Percentiles rank a stretch among this genome's conserved stretches.
These are phyloP conservation scores for Aspergillus versicolor DNA, from an alignment of 2,329 filamentous ascomycete species.

Conservation along the genomic window DNA sequence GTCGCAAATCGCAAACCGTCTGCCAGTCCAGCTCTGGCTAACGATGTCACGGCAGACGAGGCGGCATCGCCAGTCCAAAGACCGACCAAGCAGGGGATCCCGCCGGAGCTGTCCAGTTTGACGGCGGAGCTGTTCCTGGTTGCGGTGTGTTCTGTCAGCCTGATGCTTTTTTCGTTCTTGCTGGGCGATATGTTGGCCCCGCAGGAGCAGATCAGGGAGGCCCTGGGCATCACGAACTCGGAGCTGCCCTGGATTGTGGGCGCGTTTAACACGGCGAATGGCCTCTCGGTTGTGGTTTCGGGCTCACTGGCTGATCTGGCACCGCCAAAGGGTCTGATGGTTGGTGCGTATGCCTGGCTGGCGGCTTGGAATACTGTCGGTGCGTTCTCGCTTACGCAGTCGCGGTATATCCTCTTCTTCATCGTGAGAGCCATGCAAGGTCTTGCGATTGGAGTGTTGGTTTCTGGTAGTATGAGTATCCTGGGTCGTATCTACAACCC, in stretches of 20 bases:
- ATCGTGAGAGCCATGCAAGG: conserved; percentile 45
- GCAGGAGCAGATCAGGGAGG: conserved; percentile 37
- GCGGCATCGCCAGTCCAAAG: conserved; percentile 6
- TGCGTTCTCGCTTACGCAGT: conserved; percentile 37
- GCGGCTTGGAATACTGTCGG: conserved; percentile 42
- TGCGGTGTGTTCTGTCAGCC: conserved; percentile 43
- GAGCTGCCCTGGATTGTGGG: conserved; percentile 47
- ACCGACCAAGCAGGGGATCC: conserved; percentile 30
- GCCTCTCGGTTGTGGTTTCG: conserved; percentile 44
- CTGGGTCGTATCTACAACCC: conserved; percentile 48
- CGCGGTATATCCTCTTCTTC: conserved; percentile 34
- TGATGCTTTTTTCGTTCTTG: conserved; percentile 45
- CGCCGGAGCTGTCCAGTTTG: conserved; percentile 42
- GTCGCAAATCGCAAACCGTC: conserved; percentile 15
- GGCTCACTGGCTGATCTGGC: conserved; percentile 40
- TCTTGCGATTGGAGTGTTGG: conserved; percentile 49
- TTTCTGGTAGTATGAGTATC: conserved; percentile 52
- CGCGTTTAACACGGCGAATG: conserved; percentile 43
- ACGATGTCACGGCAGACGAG: not conserved
- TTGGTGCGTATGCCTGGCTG: conserved; percentile 45
- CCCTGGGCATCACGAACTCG: conserved; percentile 40
- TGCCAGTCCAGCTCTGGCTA: conserved; percentile 19
- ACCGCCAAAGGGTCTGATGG: conserved; percentile 42
- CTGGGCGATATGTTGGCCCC: conserved; percentile 44
- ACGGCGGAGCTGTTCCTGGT: conserved; percentile 43